Base-by-base conservation (phyloP, 352 stramenopile species). In the Globisporangium heterothallicum region DNA sequence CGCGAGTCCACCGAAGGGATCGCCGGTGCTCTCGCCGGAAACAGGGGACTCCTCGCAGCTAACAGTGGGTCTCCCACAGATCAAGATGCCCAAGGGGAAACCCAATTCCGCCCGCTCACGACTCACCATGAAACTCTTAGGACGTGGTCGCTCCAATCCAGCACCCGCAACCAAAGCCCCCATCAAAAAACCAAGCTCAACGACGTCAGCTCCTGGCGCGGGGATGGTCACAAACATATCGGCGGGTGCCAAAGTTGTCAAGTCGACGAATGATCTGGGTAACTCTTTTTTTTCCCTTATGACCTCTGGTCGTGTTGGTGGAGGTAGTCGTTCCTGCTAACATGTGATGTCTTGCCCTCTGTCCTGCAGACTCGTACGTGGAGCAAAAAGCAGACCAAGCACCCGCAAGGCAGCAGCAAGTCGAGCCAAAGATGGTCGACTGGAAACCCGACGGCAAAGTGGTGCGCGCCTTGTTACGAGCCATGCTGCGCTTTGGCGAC, bases 401-500 rank as follows among this genome's bases (percentile, higher is more conserved):
- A 65, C 48, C 45, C 60, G 48, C 42, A 61, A 3, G 12, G n/a
- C 14, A 16, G 32, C 32, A 36, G 30, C 65, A 53, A 50, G 64
- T 77, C 42, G 66, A 77, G 30, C 55, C 68, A 0, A 59, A 58
- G 12, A 24, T 78, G 3, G 55, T 73, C 2, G 66, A 83, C 24
- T 56, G 49, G n/a, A 74, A 69, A 19, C 70, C 70, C 0, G 78
- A 92, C 44, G 67, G 65, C 12, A 88, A 86, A 27, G 65, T 87
- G 4, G 74, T 92, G n/a, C 78, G 84, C 2, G 74, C 78, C 0
- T 57, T 94, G 25, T 41, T 92, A 19, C 78, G 83, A 19, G 64
- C 54, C 12, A 84, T 94, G 68, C 66, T 85, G 43, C 79, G 84
- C 22, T 94, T 83, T 49, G 84, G 81, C 32, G 81, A 94, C 55